Evolutionary conservation across 257 asterid species (phyloP).

Genomic region (Knoxia roxburghii): DNA sequence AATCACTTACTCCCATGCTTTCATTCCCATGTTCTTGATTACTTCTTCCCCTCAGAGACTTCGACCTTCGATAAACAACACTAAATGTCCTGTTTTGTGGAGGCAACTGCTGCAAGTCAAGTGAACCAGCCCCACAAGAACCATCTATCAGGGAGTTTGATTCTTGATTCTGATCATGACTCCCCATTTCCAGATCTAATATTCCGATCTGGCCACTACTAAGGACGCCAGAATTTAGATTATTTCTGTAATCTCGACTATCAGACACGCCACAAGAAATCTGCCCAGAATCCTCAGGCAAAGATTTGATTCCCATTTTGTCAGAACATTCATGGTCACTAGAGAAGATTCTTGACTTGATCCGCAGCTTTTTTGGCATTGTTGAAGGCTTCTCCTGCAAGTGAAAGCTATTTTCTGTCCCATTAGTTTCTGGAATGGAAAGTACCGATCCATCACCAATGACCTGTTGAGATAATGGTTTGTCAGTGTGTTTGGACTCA

Average conservation of each 20-base stretch:
- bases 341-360: constrained; percentile 46
- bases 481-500: constrained; percentile 25
- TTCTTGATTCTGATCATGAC: constrained; percentile 28
- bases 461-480: constrained; percentile 29
- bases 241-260: constrained; percentile 21
- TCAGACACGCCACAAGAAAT: constrained; percentile 24
- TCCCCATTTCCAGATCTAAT: constrained; percentile 30
- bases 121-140: constrained; percentile 37
- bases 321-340: constrained; percentile 38
- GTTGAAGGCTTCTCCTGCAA: constrained; percentile 37
- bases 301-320: constrained; percentile 24
- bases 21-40: constrained; percentile 41
- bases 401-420: constrained; percentile 26
- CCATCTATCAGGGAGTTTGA: constrained; percentile 33
- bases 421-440: constrained; percentile 29
- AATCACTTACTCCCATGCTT: constrained; percentile 59
- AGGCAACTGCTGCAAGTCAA: constrained; percentile 44
- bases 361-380: constrained; percentile 55
- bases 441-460: constrained; percentile 30
- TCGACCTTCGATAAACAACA: constrained; percentile 81
- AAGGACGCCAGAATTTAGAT: constrained; percentile 27
- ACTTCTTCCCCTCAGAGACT: constrained; percentile 46
- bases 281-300: constrained; percentile 30
- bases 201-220: constrained; percentile 23
- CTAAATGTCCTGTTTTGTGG: constrained; percentile 59